phyloP scores from a whole-genome alignment of 1,284 basidiomycete genomes.

The Marasmius sp. region DNA sequence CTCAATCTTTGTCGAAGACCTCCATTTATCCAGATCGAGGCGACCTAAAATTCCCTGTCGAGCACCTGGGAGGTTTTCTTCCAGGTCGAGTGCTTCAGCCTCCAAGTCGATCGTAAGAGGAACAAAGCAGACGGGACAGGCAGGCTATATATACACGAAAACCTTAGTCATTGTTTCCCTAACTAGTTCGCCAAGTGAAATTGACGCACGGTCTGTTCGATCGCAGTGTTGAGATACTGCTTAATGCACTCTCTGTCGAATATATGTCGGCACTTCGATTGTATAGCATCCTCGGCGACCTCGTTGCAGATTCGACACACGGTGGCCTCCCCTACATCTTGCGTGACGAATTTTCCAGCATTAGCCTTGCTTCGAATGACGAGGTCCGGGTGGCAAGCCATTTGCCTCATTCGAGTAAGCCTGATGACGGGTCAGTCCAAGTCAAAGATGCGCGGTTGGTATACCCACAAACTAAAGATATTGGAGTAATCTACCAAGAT shows the following conservation, averaged over 20 bases:
- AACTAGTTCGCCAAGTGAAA: background rate
- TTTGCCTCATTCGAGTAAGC: constrained; percentile 89
- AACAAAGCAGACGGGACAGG: constrained; percentile 95
- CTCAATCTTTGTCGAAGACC: constrained; percentile 96
- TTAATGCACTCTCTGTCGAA: constrained; percentile 95
- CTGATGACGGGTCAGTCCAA: constrained; percentile 31
- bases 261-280: constrained; percentile 87
- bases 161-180: background rate
- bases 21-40: constrained; percentile 87
- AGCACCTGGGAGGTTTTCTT: constrained; percentile 53
- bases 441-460: background rate
- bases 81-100: constrained; percentile 86
- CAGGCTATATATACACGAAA: constrained; percentile 61
- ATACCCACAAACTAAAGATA: constrained; percentile 79
- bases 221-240: constrained; percentile 83
- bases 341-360: constrained; percentile 55
- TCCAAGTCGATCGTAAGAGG: constrained; percentile 94
- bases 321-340: constrained; percentile 69
- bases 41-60: constrained; percentile 94
- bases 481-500: constrained; percentile 82
- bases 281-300: constrained; percentile 95
- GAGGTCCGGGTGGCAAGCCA: constrained; percentile 95
- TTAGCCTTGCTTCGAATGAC: constrained; percentile 89
- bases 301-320: constrained; percentile 97
- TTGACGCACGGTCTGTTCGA: constrained; percentile 64